phyloP scores from a whole-genome alignment of 495 filamentous ascomycete genomes.

The Penicillium parvum region DNA sequence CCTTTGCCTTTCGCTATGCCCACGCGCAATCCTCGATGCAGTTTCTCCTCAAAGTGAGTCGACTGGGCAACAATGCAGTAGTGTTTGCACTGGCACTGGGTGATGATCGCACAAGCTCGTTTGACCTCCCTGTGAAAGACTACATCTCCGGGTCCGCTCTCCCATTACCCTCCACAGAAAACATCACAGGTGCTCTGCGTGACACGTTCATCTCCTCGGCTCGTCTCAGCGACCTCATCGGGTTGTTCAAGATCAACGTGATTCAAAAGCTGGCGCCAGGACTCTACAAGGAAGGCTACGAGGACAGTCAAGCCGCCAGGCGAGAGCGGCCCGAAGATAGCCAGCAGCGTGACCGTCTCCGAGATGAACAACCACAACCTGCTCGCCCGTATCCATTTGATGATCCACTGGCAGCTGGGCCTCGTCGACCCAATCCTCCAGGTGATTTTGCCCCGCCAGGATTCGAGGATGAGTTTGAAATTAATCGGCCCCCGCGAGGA shows the following conservation, averaged over 20 bases:
- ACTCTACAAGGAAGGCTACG: slow-evolving; percentile 70
- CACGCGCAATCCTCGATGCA: slow-evolving; percentile 85
- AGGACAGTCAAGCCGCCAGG: slow-evolving; percentile 45
- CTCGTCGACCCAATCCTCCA: slow-evolving; percentile 61
- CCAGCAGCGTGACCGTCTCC: slow-evolving; percentile 45
- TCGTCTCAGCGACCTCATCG: slow-evolving; percentile 63
- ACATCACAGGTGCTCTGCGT: slow-evolving; percentile 46
- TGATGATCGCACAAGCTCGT: slow-evolving; percentile 72
- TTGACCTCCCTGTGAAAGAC: slow-evolving; percentile 72
- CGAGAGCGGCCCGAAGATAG: slow-evolving; percentile 30
- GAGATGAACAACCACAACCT: slow-evolving; percentile 52
- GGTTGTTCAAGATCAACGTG: slow-evolving; percentile 66
- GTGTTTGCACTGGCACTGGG: slow-evolving; percentile 73
- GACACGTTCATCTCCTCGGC: slow-evolving; percentile 69
- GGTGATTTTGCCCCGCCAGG: slow-evolving; percentile 83
- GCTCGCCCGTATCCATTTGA: slow-evolving; percentile 63
- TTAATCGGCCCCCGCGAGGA: slow-evolving; percentile 62
- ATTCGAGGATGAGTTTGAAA: slow-evolving; percentile 91
- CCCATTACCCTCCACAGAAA: slow-evolving; percentile 41
- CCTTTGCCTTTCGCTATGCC: slow-evolving; percentile 79
- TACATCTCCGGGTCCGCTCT: slow-evolving; percentile 64
- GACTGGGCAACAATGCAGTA: slow-evolving; percentile 78
- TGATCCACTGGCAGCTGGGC: slow-evolving; percentile 60
- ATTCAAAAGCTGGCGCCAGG: slow-evolving; percentile 76
- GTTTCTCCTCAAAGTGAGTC: slow-evolving; percentile 75